Evolutionary conservation across 108 stramenopile genomes (phyloP), one percentile per base, ranked within the genome.

Genomic region (Tribonema minus): DNA sequence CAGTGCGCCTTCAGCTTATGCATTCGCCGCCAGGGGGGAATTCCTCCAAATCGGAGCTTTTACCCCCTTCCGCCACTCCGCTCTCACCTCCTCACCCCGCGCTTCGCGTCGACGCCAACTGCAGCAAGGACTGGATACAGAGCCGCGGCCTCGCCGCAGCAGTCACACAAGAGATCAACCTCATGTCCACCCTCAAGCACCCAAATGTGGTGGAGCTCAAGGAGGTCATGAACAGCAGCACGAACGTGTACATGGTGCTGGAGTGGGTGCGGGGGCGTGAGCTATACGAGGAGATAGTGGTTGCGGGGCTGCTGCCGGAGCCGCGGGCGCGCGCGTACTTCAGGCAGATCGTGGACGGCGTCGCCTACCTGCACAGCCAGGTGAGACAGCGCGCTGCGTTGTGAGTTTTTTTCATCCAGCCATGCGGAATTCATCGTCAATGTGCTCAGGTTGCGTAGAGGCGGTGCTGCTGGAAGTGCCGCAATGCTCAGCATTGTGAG

Each of bases 131-230:
- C 35, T 67, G 67, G 67, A 67, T 67, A 37, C 35, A 27, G 35
- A n/a, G 3, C 4, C 20, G 28, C 35, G 35, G 25, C 4, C 20
- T 67, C 25, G 67, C 33, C 4, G 35, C 33, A 3, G 7, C 12
- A 35, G 67, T 67, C 37, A 67, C 15, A 25, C 67, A 27, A n/a
- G 67, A 67, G 67, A 67, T 67, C 35, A 35, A 67, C 25, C 33
- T 67, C n/a, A 67, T 67, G 67, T 15, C 30, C 12, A 9, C 28
- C 30, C 62, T 63, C 7, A 27, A 63, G 12, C 62, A 63, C 62
- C 62, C 28, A 27, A 26, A 15, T 15, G 27, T 63, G 7, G 62
- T 63, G 6, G 28, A 27, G 9, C 62, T 63, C 5, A 63, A 26
- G 28, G 27, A 63, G 30, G 62, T 63, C 6, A 15, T 63, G 12